These are phyloP conservation scores for Alternaria gaisen DNA, from an alignment of 2,329 filamentous ascomycete species.

Conservation along the genomic window DNA sequence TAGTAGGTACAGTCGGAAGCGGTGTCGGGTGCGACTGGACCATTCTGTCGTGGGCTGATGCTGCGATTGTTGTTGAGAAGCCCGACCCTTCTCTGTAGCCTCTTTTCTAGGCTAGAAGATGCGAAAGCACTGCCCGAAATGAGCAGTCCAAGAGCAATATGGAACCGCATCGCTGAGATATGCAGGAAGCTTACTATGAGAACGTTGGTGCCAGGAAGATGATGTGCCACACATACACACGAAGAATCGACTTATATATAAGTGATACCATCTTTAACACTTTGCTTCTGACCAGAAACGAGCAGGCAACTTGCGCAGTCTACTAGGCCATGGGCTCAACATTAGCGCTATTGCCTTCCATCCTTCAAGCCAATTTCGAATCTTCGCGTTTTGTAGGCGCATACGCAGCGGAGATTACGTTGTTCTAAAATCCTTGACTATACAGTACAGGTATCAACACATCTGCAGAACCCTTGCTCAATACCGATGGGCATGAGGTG, in stretches of 20 bases:
- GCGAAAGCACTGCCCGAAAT: background rate
- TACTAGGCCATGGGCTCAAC: too few relatives aligned
- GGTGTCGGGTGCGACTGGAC: conserved; percentile 17
- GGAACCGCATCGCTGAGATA: background rate
- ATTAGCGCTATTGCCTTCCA: background rate
- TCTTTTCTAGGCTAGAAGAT: background rate
- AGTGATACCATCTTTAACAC: too few relatives aligned
- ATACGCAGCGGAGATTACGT: background rate
- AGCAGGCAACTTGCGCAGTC: background rate
- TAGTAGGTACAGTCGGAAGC: conserved; percentile 25
- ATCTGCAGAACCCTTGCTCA: background rate
- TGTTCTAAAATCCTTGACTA: background rate
- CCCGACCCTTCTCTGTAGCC: background rate
- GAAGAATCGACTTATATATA: too few relatives aligned
- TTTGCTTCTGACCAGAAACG: too few relatives aligned
- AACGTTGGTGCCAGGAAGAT: background rate
- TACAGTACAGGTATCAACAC: background rate
- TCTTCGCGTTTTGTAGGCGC: background rate
- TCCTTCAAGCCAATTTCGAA: background rate
- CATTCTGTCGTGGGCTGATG: conserved; percentile 16
- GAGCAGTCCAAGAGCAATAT: background rate
- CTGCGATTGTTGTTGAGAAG: background rate
- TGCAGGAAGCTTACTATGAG: background rate
- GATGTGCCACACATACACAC: background rate
- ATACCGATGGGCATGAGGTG: too few relatives aligned